phyloP scores from a whole-genome alignment of 192 early-diverging fungal species.

The Coemansia sp. region DNA sequence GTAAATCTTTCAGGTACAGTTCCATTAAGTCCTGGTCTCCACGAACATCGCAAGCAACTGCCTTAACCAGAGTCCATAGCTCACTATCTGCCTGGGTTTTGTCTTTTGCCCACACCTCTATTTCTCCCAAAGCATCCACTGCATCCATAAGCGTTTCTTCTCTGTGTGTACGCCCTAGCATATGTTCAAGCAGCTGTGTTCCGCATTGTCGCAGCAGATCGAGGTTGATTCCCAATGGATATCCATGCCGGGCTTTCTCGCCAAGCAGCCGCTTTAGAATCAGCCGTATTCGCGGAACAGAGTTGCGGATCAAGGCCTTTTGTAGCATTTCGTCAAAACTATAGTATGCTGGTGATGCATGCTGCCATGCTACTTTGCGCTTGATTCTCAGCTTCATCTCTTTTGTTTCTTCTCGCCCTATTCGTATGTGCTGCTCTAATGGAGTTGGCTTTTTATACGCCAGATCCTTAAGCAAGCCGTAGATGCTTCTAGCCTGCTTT shows the following conservation, averaged over 20 bases:
- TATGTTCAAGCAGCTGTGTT: neutral
- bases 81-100: neutral
- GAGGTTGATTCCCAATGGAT: constrained; percentile 11
- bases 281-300: constrained; percentile 6
- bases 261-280: constrained; percentile 21
- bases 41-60: constrained; percentile 12
- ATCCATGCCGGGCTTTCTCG: constrained; percentile 9
- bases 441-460: neutral
- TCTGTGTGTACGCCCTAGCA: neutral
- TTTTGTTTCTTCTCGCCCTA: constrained; percentile 4
- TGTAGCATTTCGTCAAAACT: constrained; percentile 12
- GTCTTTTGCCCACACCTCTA: constrained; percentile 17
- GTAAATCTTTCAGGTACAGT: constrained; percentile 1
- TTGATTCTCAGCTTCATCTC: constrained; percentile 13
- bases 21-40: neutral
- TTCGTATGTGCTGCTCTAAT: neutral
- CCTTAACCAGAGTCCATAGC: constrained; percentile 17
- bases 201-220: constrained; percentile 17
- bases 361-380: constrained; percentile 31
- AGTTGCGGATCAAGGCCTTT: constrained; percentile 10
- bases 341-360: constrained; percentile 7
- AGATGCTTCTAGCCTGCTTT: neutral
- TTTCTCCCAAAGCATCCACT: constrained; percentile 12
- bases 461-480: neutral
- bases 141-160: neutral